Base-by-base conservation (phyloP, 2,329 filamentous ascomycete genomes). In the Botrytis fragariae region DNA sequence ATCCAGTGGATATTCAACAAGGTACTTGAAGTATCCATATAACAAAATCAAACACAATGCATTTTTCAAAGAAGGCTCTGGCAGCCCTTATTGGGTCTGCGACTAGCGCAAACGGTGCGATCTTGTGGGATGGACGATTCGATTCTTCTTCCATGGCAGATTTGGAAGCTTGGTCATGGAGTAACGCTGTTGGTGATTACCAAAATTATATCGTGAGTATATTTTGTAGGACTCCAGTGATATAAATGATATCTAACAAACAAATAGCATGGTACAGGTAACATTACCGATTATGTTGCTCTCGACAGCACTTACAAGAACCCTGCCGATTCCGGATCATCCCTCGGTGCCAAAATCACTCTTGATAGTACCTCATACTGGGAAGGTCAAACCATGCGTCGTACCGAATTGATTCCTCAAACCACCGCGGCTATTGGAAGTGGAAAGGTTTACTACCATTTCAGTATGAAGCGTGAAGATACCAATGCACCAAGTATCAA, bases 381-480 rank as follows among this genome's bases (percentile, higher is more conserved):
- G 91, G 90, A 93, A 81, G 89, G 88, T 35, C 90, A 92, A 80
- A 88, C 82, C 65, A 93, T 93, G 91, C 89, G 90, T 80, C 87
- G 91, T 69, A 93, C 90, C 0, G 92, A 93, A 83, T 84, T 93
- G 74, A 93, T 94, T 76, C 91, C 91, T 14, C 89, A 92, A 82
- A 92, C 90, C 0, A 87, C 82, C 2, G 88, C 88, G 0, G 85
- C 89, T 74, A 91, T 93, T 81, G 90, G 89, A 77, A 79, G 82
- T n/a, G 91, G 91, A 61, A 90, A 87, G 68, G 87, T 92, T 48
- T 92, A 86, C 83, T 93, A 93, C 82, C 91, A 93, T 82, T 93
- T 93, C 83, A 90, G 87, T 74, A 86, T 93, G 76, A 89, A 87
- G 85, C 85, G 87, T 63, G 84, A 82, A 22, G 84, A 83, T 61